A percentile compares a stretch with the other conserved stretches of the same genome.
Evolutionary conservation across 441 rosid species (phyloP).

Genomic region (Brassica hybrid): DNA sequence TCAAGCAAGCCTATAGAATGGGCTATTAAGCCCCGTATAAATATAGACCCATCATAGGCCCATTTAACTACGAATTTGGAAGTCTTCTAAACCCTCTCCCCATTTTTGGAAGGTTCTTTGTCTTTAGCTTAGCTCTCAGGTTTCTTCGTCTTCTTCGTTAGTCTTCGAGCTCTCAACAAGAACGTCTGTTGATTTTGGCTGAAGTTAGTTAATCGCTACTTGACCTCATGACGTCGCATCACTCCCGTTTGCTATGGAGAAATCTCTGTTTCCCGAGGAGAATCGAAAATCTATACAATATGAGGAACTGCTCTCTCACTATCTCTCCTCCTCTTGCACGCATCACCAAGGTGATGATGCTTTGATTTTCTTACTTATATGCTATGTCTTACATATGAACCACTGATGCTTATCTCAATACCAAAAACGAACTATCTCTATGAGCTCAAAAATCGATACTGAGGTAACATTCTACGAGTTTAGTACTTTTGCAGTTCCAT

Average conservation of each 20-base stretch:
- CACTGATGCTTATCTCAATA: too few relatives aligned
- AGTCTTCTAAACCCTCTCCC: slow-evolving; percentile 2
- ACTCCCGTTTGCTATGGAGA: slow-evolving; percentile 37
- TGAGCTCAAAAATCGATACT: too few relatives aligned
- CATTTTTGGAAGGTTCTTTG: slow-evolving; percentile 23
- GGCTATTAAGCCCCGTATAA: slow-evolving; percentile 18
- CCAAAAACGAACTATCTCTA: too few relatives aligned
- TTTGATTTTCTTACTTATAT: too few relatives aligned
- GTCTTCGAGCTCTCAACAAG: background rate
- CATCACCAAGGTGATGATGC: too few relatives aligned
- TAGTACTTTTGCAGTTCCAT: too few relatives aligned
- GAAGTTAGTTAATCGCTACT: background rate
- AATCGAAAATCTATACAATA: slow-evolving; percentile 4
- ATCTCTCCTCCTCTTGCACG: too few relatives aligned
- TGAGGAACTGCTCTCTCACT: too few relatives aligned
- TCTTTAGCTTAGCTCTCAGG: slow-evolving; percentile 12
- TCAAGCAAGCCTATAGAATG: background rate
- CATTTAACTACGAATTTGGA: background rate
- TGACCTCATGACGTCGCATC: slow-evolving; percentile 33
- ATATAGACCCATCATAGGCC: background rate
- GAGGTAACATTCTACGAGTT: too few relatives aligned
- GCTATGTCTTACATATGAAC: too few relatives aligned
- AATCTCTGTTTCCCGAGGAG: slow-evolving; percentile 25
- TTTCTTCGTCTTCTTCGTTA: background rate
- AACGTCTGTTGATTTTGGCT: background rate